Conservation (phyloP, 2,329 filamentous ascomycete genomes). For the Xylaria hypoxylon region DNA sequence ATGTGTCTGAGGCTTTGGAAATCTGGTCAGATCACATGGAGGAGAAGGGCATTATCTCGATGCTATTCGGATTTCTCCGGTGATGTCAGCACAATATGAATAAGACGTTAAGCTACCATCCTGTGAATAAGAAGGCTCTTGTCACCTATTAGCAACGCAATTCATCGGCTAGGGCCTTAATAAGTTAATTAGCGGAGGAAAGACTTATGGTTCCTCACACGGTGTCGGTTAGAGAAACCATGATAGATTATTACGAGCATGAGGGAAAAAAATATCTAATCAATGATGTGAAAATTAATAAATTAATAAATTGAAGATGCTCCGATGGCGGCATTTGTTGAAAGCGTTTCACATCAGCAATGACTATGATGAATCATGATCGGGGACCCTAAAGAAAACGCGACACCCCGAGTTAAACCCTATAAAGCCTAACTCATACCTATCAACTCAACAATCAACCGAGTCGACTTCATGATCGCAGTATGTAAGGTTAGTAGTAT, state of each 20-base stretch:
- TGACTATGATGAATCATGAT: constrained; percentile 25
- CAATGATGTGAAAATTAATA: no score
- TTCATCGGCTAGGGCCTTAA: no score
- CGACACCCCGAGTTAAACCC: neutral
- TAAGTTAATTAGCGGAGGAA: no score
- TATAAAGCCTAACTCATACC: neutral
- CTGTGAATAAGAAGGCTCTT: no score
- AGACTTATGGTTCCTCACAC: no score
- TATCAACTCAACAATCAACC: constrained; percentile 5
- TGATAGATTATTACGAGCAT: no score
- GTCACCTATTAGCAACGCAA: no score
- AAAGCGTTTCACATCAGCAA: constrained; percentile 5
- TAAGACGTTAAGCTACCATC: no score
- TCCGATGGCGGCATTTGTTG: neutral
- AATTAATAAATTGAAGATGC: no score
- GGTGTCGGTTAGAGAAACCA: no score
- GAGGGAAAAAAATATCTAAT: no score
- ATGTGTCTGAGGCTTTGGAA: neutral
- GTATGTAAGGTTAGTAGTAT: neutral
- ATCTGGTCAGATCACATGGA: neutral
- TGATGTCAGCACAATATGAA: no score
- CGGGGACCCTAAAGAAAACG: neutral
- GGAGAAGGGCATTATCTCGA: neutral
- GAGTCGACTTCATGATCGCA: neutral
- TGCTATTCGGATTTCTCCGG: neutral